Base-by-base conservation (phyloP, 176 grass and related monocot species). In the Poa pratensis region DNA sequence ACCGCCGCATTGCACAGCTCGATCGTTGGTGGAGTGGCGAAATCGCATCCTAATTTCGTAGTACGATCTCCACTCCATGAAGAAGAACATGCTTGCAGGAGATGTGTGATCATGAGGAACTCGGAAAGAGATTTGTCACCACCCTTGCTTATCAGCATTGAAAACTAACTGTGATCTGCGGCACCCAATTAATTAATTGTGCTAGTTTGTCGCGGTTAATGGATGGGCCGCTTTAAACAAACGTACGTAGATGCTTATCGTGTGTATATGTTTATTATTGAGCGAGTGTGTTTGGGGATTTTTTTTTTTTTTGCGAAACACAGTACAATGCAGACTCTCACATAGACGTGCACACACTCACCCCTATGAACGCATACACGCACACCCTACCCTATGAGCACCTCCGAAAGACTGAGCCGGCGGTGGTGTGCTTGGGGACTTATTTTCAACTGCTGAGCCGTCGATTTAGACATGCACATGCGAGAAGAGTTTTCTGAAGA, bases 71-170 rank as follows among this genome's bases (percentile, higher is more conserved):
- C 1, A 14, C 37, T 1, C 8, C 27, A 12, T 11, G 32, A 20
- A 4, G 22, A 46, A 34, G 50, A 85, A 2, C 5, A 72, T 46
- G 20, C n/a, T n/a, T n/a, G n/a, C 85, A 60, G 63, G 78, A 34
- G 49, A 40, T 39, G 2, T 2, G 13, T 4, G 13, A 75, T 73
- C 13, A 73, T 18, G 69, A 28, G 53, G 76, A 20, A 27, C 27
- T 26, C 5, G 11, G 85, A 81, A 64, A 51, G 43, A 22, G 80
- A 79, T 83, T 76, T 52, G 40, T 16, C 80, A 78, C 64, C 64
- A 32, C 53, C 42, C 73, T 78, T 37, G 61, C 10, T 35, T 57
- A 6, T 6, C 73, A 35, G 27, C 26, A 69, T 70, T 39, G 8
- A 42, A 76, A 43, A 35, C 39, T 19, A 77, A 16, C 43, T 71